Conservation (phyloP, 257 asterid genomes). For the Fraxinus quadrangulata region DNA sequence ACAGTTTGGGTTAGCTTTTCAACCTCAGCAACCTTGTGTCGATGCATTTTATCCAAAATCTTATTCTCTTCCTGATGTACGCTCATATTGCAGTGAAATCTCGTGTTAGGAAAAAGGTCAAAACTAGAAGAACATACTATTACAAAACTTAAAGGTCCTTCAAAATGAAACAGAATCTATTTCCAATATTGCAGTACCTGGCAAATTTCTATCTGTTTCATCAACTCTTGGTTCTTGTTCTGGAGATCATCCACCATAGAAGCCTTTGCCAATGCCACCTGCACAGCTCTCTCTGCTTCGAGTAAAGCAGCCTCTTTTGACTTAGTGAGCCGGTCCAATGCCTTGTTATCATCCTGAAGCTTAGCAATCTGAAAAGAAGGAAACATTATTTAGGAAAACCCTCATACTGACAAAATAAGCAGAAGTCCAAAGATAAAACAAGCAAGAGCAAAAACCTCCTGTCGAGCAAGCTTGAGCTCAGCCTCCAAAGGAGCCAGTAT, state of each 20-base stretch:
- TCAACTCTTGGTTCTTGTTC: conserved; percentile 93
- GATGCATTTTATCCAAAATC: conserved; percentile 90
- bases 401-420: conserved; percentile 18
- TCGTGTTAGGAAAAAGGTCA: conserved; percentile 15
- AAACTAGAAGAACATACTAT: conserved; percentile 10
- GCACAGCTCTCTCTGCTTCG: conserved; percentile 95
- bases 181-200: conserved; percentile 52
- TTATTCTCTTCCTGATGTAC: conserved; percentile 85
- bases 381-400: conserved; percentile 22
- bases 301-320: conserved; percentile 98
- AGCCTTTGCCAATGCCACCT: conserved; percentile 90
- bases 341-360: conserved; percentile 97
- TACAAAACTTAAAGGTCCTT: conserved; percentile 12
- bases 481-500: conserved; percentile 97
- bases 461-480: conserved; percentile 94
- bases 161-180: conserved; percentile 12
- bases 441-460: conserved; percentile 59
- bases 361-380: conserved; percentile 67
- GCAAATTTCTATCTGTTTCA: conserved; percentile 97
- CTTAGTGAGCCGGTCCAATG: conserved; percentile 92
- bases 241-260: conserved; percentile 99
- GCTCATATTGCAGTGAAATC: not conserved
- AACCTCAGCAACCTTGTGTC: conserved; percentile 98
- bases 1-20: conserved; percentile 97
- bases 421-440: conserved; percentile 20